Conservation (phyloP, 768 basidiomycete genomes). For the Collybia mongolica region DNA sequence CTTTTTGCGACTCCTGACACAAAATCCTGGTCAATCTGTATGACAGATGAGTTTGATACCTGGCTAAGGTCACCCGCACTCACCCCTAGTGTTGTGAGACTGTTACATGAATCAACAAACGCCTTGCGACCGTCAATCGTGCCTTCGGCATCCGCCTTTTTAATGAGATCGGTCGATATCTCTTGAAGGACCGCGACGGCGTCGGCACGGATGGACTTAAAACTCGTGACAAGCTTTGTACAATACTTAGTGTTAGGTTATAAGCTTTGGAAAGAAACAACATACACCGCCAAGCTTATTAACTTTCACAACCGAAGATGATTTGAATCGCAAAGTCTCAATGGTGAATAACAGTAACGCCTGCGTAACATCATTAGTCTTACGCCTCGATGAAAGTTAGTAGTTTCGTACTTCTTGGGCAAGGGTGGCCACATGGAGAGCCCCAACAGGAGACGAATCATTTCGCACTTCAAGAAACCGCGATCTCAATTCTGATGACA, state of each 20-base stretch:
- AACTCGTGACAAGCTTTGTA: constrained; percentile 60
- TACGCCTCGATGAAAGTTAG: background rate
- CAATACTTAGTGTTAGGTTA: too few species aligned
- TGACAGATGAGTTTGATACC: background rate
- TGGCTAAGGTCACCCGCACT: constrained; percentile 1
- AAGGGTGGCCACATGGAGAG: constrained; percentile 73
- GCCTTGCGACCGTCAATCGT: constrained; percentile 50
- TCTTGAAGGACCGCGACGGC: constrained; percentile 53
- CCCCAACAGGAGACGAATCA: constrained; percentile 44
- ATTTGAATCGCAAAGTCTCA: constrained; percentile 75
- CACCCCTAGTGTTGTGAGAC: constrained; percentile 35
- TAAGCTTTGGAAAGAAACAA: constrained; percentile 8
- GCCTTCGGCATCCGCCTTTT: constrained; percentile 49
- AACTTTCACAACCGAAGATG: constrained; percentile 63
- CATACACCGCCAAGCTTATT: constrained; percentile 73
- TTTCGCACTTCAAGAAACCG: constrained; percentile 48
- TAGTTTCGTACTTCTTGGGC: constrained; percentile 61
- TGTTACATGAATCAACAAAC: constrained; percentile 50
- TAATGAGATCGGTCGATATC: constrained; percentile 52
- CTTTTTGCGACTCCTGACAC: constrained; percentile 60
- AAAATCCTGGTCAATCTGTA: constrained; percentile 65
- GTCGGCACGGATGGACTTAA: constrained; percentile 59
- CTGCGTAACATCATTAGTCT: constrained; percentile 32
- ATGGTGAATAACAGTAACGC: constrained; percentile 70
- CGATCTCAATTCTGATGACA: constrained; percentile 46